These are phyloP conservation scores for Pichia californica DNA, from an alignment of 805 yeast species.

Conservation along the genomic window DNA sequence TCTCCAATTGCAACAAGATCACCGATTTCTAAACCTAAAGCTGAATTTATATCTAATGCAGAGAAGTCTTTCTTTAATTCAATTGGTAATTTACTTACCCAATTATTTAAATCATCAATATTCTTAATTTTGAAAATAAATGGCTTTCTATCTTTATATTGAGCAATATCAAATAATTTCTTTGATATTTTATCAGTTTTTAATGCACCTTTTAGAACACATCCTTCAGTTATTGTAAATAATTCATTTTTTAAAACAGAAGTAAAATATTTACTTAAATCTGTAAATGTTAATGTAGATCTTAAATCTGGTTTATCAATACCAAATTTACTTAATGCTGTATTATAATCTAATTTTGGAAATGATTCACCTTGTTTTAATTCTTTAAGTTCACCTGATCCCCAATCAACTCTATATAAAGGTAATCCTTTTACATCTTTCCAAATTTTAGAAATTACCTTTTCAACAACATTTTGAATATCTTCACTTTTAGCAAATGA, in stretches of 20 bases:
- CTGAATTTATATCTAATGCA: conserved; percentile 20
- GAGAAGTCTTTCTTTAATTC: conserved; percentile 4
- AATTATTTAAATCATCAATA: conserved; percentile 32
- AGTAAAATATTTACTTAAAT: conserved; percentile 39
- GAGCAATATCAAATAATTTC: conserved; percentile 29
- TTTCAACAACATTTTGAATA: conserved; percentile 60
- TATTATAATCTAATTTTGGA: conserved; percentile 50
- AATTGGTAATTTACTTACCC: conserved; percentile 35
- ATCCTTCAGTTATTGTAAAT: conserved; percentile 70
- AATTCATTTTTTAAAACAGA: conserved; percentile 27
- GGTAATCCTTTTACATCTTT: conserved; percentile 34
- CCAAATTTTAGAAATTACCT: conserved; percentile 54
- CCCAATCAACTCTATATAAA: conserved; percentile 31
- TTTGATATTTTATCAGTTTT: conserved; percentile 31
- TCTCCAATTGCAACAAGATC: conserved; percentile 76
- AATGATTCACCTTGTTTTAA: conserved; percentile 25
- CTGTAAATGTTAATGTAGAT: conserved; percentile 44
- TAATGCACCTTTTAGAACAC: conserved; percentile 52
- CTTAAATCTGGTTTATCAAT: conserved; percentile 94
- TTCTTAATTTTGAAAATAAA: conserved; percentile 43
- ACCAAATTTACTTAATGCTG: conserved; percentile 72
- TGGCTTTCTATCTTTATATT: conserved; percentile 56
- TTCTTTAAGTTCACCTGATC: conserved; percentile 27
- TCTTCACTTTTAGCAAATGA: conserved; percentile 65
- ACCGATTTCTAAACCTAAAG: conserved; percentile 48